Conservation (phyloP, 1,284 basidiomycete genomes). For the Singerocomus inundabilis region DNA sequence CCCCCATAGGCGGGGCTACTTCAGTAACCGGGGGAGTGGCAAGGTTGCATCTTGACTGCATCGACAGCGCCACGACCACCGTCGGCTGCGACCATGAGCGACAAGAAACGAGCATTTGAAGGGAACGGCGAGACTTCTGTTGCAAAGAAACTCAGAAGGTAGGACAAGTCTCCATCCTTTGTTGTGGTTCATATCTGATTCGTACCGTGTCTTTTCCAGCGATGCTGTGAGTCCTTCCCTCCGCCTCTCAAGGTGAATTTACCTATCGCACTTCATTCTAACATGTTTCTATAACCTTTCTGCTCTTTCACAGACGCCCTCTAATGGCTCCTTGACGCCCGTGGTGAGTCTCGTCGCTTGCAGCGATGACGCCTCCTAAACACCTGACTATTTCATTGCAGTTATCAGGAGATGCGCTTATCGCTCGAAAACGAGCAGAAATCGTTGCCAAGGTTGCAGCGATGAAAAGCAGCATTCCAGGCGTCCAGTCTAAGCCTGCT, state of each 20-base stretch:
- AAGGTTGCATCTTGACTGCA: neutral
- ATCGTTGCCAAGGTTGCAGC: conserved; percentile 81
- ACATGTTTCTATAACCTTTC: conserved; percentile 70
- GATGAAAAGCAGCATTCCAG: conserved; percentile 56
- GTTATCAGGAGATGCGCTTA: conserved; percentile 57
- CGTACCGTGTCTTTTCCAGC: conserved; percentile 38
- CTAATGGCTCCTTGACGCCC: conserved; percentile 45
- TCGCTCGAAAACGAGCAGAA: conserved; percentile 80
- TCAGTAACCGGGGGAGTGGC: neutral
- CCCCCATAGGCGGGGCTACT: conserved; percentile 24
- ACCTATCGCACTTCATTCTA: conserved; percentile 46
- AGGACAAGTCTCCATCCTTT: conserved; percentile 20
- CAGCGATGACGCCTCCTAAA: conserved; percentile 5
- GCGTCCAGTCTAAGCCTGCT: conserved; percentile 22
- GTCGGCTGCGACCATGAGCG: conserved; percentile 41
- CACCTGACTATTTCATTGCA: conserved; percentile 18
- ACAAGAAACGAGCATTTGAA: conserved; percentile 50
- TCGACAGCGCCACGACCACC: conserved; percentile 8
- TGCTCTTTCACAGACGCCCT: conserved; percentile 50
- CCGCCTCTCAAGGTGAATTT: conserved; percentile 67
- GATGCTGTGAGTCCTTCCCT: conserved; percentile 59
- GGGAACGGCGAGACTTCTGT: conserved; percentile 47
- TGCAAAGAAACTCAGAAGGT: conserved; percentile 73
- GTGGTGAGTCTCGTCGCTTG: conserved; percentile 36
- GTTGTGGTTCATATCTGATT: conserved; percentile 18